These are phyloP conservation scores for Scheffersomyces segobiensis DNA, from an alignment of 1,139 yeast genomes.

Conservation along the genomic window DNA sequence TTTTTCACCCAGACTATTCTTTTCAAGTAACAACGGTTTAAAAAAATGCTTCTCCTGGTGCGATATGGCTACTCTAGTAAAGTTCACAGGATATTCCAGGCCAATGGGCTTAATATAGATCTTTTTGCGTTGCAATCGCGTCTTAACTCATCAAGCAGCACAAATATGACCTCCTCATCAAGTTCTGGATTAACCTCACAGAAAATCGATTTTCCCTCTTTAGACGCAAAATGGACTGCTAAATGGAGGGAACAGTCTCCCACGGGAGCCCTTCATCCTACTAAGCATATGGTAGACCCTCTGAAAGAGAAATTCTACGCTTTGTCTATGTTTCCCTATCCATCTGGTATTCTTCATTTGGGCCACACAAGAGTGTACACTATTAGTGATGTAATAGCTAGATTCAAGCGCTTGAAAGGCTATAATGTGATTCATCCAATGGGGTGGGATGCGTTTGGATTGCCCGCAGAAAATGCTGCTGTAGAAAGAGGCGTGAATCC, in stretches of 20 bases:
- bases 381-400: slow-evolving; percentile 78
- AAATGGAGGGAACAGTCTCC: slow-evolving; percentile 50
- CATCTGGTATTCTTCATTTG: slow-evolving; percentile 88
- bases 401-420: slow-evolving; percentile 78
- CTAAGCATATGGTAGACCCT: slow-evolving; percentile 26
- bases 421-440: slow-evolving; percentile 85
- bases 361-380: slow-evolving; percentile 94
- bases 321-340: slow-evolving; percentile 92
- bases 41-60: neutral
- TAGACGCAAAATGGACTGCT: slow-evolving; percentile 54
- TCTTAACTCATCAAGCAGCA: neutral
- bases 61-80: neutral
- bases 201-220: neutral
- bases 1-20: too few species aligned
- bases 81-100: neutral
- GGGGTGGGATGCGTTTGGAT: slow-evolving; percentile 99
- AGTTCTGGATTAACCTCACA: neutral
- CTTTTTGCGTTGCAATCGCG: neutral
- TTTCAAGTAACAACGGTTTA: too few species aligned
- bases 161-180: neutral
- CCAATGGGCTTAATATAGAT: too few species aligned
- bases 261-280: slow-evolving; percentile 45
- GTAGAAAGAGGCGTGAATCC: slow-evolving; percentile 82
- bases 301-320: slow-evolving; percentile 55
- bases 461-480: slow-evolving; percentile 98